A percentile compares a stretch with the other conserved stretches of the same genome.
Evolutionary conservation across 1,284 basidiomycete species (phyloP).

Genomic region (Sanghuangporus weigelae): DNA sequence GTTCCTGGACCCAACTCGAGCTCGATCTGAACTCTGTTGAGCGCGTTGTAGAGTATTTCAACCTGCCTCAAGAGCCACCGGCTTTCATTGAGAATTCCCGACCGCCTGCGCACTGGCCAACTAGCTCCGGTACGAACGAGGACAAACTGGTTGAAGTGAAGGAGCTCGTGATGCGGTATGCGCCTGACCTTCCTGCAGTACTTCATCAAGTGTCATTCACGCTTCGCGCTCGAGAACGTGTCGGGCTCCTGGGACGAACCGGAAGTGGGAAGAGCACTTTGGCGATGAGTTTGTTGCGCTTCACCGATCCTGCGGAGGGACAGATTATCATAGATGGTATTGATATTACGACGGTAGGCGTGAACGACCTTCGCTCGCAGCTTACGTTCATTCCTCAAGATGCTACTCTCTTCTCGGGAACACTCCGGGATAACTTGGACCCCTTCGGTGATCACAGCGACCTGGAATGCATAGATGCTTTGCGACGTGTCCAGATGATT

Average conservation of each 20-base stretch:
- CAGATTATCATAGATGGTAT: slow-evolving; percentile 84
- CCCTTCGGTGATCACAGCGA: slow-evolving; percentile 83
- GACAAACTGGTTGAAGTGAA: slow-evolving; percentile 30
- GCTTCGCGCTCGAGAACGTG: slow-evolving; percentile 56
- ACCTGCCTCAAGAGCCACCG: slow-evolving; percentile 83
- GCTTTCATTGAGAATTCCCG: slow-evolving; percentile 60
- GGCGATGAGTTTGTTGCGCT: slow-evolving; percentile 83
- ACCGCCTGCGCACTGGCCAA: slow-evolving; percentile 85
- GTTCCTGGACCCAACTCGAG: slow-evolving; percentile 55
- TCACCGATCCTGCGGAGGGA: slow-evolving; percentile 80
- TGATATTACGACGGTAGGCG: slow-evolving; percentile 83
- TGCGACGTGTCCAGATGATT: slow-evolving; percentile 62
- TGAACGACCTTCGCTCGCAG: slow-evolving; percentile 77
- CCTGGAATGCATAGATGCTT: slow-evolving; percentile 64
- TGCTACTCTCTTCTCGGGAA: slow-evolving; percentile 82
- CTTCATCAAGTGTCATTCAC: slow-evolving; percentile 71
- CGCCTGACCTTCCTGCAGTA: slow-evolving; percentile 80
- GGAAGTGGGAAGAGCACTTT: slow-evolving; percentile 59
- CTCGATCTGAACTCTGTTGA: slow-evolving; percentile 77
- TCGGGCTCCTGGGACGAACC: slow-evolving; percentile 73
- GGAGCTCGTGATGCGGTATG: slow-evolving; percentile 72
- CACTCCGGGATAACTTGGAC: slow-evolving; percentile 82
- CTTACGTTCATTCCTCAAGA: slow-evolving; percentile 50
- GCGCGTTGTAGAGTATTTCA: slow-evolving; percentile 83
- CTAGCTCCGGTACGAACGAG: slow-evolving; percentile 40